Conservation (phyloP, 352 stramenopile genomes). For the Globisporangium solare region DNA sequence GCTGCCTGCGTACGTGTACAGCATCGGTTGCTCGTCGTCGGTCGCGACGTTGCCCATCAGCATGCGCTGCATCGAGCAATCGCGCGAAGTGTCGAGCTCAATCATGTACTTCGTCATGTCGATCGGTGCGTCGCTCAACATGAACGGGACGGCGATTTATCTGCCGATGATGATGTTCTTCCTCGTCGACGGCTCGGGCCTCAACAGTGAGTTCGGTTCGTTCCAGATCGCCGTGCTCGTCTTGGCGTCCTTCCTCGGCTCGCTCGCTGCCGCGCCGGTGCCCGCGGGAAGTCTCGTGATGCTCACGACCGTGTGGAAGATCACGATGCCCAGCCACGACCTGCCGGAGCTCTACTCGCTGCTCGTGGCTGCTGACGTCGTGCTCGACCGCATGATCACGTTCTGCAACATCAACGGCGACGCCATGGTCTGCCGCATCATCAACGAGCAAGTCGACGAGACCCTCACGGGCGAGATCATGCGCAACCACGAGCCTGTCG, state of each 20-base stretch:
- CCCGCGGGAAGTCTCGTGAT: conserved; percentile 55
- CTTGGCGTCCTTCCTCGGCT: conserved; percentile 54
- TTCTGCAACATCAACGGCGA: conserved; percentile 73
- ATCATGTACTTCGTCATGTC: conserved; percentile 75
- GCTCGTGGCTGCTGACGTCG: conserved; percentile 59
- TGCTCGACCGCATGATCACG: conserved; percentile 70
- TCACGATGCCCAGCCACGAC: conserved; percentile 43
- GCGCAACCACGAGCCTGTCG: conserved; percentile 17
- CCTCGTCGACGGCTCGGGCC: conserved; percentile 52
- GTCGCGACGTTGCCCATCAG: conserved; percentile 62
- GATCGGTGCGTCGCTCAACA: conserved; percentile 60
- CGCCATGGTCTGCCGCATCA: conserved; percentile 65
- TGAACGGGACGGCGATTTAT: conserved; percentile 77
- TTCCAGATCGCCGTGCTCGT: conserved; percentile 42
- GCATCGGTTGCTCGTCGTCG: conserved; percentile 70
- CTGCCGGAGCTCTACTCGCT: conserved; percentile 60
- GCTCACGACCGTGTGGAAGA: conserved; percentile 68
- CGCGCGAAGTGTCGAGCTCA: conserved; percentile 44
- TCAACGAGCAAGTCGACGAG: conserved; percentile 46
- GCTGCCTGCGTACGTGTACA: conserved; percentile 64
- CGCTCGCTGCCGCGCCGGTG: conserved; percentile 55
- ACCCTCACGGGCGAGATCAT: conserved; percentile 17
- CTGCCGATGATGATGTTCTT: conserved; percentile 70
- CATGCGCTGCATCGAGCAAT: conserved; percentile 57
- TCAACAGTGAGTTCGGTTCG: conserved; percentile 27